Percentiles rank a stretch among this genome's conserved stretches.
These are phyloP conservation scores for Boletellus deceptivus DNA, from an alignment of 1,284 basidiomycete genomes.

Conservation along the genomic window DNA sequence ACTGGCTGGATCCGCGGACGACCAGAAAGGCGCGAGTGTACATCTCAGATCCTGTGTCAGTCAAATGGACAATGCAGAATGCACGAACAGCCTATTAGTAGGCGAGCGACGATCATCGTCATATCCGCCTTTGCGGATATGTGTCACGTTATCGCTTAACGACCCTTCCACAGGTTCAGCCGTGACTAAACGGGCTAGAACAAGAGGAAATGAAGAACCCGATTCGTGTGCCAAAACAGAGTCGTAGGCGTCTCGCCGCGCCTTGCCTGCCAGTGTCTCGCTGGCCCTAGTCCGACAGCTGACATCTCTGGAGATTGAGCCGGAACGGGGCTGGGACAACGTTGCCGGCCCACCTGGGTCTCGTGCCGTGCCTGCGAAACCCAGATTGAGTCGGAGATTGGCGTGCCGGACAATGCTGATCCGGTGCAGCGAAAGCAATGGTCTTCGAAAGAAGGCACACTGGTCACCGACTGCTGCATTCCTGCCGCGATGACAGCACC, in stretches of 20 bases:
- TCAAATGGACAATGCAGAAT: not conserved
- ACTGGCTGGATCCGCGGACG: slow-evolving; percentile 28
- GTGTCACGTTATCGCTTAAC: not conserved
- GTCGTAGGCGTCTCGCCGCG: not conserved
- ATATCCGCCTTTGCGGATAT: slow-evolving; percentile 1
- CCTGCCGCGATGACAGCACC: not conserved
- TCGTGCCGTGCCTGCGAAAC: not conserved
- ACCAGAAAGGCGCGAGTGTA: slow-evolving; percentile 10
- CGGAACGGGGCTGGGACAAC: not conserved
- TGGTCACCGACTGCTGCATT: no score
- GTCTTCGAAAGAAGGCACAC: no score
- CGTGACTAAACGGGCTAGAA: not conserved
- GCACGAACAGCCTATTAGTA: slow-evolving; percentile 12
- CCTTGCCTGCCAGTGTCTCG: not conserved
- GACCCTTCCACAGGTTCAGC: not conserved
- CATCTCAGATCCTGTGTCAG: slow-evolving; percentile 23
- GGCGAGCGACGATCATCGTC: slow-evolving; percentile 22
- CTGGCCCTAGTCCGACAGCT: no score
- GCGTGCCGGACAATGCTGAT: not conserved
- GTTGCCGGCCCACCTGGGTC: not conserved
- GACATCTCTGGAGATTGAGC: not conserved
- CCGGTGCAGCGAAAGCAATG: not conserved
- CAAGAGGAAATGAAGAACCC: not conserved
- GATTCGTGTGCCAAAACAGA: not conserved
- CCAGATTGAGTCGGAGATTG: not conserved